Evolutionary conservation across 495 filamentous ascomycete genomes (phyloP).

Genomic region (Tetracladium setigerum): DNA sequence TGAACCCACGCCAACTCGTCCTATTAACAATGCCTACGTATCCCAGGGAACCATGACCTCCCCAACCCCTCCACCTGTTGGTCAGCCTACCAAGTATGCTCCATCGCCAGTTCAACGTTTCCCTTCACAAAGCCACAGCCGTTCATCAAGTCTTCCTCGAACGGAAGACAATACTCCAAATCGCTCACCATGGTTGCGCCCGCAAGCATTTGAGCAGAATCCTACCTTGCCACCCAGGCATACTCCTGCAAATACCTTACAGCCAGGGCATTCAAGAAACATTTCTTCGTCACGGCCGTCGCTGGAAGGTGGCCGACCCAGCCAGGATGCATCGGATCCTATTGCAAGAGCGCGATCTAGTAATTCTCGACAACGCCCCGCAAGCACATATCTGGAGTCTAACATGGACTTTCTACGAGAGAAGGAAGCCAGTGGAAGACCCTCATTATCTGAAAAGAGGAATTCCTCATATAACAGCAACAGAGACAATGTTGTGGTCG

Average conservation of each 20-base stretch:
- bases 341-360: conserved; percentile 48
- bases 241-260: conserved; percentile 7
- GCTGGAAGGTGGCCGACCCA: conserved; percentile 64
- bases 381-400: conserved; percentile 71
- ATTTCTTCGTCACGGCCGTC: conserved; percentile 74
- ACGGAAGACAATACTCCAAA: conserved; percentile 22
- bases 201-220: conserved; percentile 2
- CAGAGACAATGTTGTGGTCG: conserved; percentile 8
- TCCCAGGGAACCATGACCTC: conserved; percentile 92
- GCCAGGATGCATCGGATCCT: conserved; percentile 49
- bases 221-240: conserved; percentile 1
- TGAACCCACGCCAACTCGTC: conserved; percentile 45
- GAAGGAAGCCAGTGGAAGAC: conserved; percentile 14
- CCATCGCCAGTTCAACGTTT: conserved; percentile 56
- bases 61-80: conserved; percentile 46
- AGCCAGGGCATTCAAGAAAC: conserved; percentile 25
- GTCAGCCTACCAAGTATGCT: conserved; percentile 23
- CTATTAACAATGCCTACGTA: conserved; percentile 56
- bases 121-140: conserved; percentile 44
- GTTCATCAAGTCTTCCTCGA: conserved; percentile 48
- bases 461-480: conserved; percentile 1
- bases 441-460: conserved; percentile 12
- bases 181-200: conserved; percentile 24
- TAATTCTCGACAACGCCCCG: conserved; percentile 54
- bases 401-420: conserved; percentile 46